A percentile compares a stretch with the other conserved stretches of the same genome.
Conservation (phyloP, 345 rosid species). For the Punica granatum region DNA sequence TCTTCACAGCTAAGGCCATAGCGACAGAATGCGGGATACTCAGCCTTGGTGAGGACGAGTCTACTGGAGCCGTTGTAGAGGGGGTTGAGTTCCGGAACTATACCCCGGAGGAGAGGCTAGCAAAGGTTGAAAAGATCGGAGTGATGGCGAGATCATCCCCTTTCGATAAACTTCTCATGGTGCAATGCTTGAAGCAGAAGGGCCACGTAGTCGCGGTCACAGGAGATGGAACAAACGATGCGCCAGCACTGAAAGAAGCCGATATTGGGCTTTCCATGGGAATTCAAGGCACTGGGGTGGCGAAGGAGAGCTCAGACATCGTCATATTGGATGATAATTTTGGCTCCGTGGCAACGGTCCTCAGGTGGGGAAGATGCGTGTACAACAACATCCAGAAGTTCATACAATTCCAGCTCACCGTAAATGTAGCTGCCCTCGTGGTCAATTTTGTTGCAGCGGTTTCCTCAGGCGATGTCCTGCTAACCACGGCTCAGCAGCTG, state of each 20-base stretch:
- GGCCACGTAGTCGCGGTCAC: constrained; percentile 75
- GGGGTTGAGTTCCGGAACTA: constrained; percentile 52
- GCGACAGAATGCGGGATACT: constrained; percentile 72
- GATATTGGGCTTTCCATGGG: constrained; percentile 79
- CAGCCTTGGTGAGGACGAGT: constrained; percentile 20
- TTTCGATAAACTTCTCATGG: constrained; percentile 68
- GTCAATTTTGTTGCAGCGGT: constrained; percentile 70
- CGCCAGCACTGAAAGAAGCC: constrained; percentile 70
- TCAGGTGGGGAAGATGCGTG: constrained; percentile 77
- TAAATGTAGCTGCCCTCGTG: constrained; percentile 54
- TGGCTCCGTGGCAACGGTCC: constrained; percentile 49
- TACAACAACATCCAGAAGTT: constrained; percentile 72
- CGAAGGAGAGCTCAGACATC: constrained; percentile 77
- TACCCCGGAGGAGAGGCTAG: constrained; percentile 30
- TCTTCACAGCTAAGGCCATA: constrained; percentile 73
- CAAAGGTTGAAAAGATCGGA: constrained; percentile 41
- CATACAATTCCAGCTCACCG: constrained; percentile 73
- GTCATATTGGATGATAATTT: constrained; percentile 72
- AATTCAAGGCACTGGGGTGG: constrained; percentile 69
- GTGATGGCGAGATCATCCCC: constrained; percentile 89
- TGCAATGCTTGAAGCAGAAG: constrained; percentile 55
- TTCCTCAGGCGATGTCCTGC: constrained; percentile 60
- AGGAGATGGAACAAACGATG: constrained; percentile 72
- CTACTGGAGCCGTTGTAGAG: constrained; percentile 38
- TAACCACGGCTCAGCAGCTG: constrained; percentile 57